Base-by-base conservation (phyloP, 306 rosid genomes). In the Vicia villosa region DNA sequence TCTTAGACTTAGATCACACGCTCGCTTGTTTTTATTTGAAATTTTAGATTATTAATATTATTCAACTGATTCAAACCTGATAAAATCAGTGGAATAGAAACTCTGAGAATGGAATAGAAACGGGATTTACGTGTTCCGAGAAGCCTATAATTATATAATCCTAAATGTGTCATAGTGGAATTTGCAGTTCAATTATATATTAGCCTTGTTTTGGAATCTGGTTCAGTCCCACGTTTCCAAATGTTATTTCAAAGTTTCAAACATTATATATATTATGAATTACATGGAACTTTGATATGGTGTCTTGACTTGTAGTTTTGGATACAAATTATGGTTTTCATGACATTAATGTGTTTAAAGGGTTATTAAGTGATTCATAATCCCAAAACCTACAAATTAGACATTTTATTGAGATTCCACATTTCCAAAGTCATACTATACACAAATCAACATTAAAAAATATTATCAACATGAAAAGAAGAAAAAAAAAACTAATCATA, bases 21-120 rank as follows among this genome's bases (percentile, higher is more conserved):
- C 82, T 57, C 74, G 28, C 74, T 83, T 79, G 83, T 75, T 63
- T 51, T 77, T 74, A 79, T 83, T 77, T 72, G 36, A 77, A 75
- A 10, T 26, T 1, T 30, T 32, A 8, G 7, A 34, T 16, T 24
- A n/a, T 4, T 36, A 62, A 32, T 10, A 50, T 42, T 50, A 50
- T 62, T 38, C 15, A 67, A 79, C 70, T 64, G 68, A 15, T 78
- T 76, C 42, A 66, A 69, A 57, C 70, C 96, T 87, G 97, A 78
- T 90, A 86, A 77, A 78, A 72, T 72, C 95, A 88, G 95, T 89
- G 88, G 99, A 95, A 91, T 95, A 95, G 99, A 95, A 95, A 83
- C 92, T 89, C 77, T 89, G 96, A 93, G 95, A 95, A 95, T 89
- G 97, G 99, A 95, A 95, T 95, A 89, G 99, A 95, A 95, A 85